A percentile compares a stretch with the other conserved stretches of the same genome.
Evolutionary conservation across 1,284 basidiomycete genomes (phyloP).

Genomic region (Tilletia horrida): DNA sequence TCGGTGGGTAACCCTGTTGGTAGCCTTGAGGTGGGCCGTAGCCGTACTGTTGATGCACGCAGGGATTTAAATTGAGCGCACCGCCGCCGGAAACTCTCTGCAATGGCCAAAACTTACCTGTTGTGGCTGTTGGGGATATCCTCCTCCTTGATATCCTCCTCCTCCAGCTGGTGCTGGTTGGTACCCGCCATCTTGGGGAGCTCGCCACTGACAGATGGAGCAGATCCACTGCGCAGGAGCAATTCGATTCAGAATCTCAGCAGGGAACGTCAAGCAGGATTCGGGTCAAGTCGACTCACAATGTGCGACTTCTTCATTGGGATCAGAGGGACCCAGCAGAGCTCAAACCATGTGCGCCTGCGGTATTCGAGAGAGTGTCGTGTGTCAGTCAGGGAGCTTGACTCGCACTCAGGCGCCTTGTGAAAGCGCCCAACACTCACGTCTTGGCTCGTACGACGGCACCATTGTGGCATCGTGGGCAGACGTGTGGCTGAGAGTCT

Average conservation of each 20-base stretch:
- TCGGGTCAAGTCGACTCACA: not conserved
- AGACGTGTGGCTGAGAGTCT: conserved; percentile 44
- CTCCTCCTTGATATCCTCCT: conserved; percentile 28
- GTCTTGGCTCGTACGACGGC: conserved; percentile 48
- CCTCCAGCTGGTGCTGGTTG: conserved; percentile 41
- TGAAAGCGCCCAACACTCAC: not conserved
- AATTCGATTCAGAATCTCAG: not conserved
- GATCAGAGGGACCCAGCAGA: conserved; percentile 51
- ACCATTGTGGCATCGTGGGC: conserved; percentile 52
- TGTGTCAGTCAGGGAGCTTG: not conserved
- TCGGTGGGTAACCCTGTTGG: conserved; percentile 27
- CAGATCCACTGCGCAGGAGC: conserved; percentile 32
- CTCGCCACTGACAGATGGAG: conserved; percentile 52
- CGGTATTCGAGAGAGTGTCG: not conserved
- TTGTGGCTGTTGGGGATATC: conserved; percentile 26
- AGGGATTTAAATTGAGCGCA: not conserved
- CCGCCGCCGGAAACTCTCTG: not conserved
- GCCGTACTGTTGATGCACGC: conserved; percentile 27
- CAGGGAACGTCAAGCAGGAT: not conserved
- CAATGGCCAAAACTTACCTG: conserved; percentile 13
- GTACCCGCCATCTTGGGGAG: conserved; percentile 38
- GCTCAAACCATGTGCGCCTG: conserved; percentile 47
- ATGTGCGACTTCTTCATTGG: conserved; percentile 45
- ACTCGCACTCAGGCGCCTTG: not conserved
- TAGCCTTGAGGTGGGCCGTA: conserved; percentile 38